Percentiles rank a stretch among this genome's conserved stretches.
These are phyloP conservation scores for Solanum hybrid DNA, from an alignment of 305 asterid species.

Conservation along the genomic window DNA sequence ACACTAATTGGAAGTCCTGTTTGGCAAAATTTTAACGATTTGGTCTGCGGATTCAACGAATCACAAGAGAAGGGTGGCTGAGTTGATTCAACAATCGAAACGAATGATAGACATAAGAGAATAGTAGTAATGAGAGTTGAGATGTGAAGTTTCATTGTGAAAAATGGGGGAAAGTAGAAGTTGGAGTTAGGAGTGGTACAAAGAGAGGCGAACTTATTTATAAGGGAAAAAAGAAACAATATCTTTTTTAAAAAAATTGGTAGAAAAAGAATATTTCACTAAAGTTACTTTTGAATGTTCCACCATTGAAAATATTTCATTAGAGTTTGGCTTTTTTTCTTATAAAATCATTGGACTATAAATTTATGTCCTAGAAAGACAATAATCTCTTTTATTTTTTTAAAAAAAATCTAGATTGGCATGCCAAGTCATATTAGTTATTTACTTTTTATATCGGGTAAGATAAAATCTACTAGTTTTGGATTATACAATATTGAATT, in stretches of 20 bases:
- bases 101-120: conserved; percentile 4
- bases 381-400: not conserved
- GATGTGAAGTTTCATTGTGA: conserved; percentile 6
- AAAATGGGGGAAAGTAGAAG: not conserved
- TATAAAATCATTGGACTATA: not conserved
- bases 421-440: not conserved
- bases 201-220: not conserved
- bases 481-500: not conserved
- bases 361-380: not conserved
- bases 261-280: not conserved
- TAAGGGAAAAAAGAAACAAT: not conserved
- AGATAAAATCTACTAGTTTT: not conserved
- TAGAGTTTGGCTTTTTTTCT: not conserved
- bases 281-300: not conserved
- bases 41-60: conserved; percentile 29
- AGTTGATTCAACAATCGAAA: conserved; percentile 1
- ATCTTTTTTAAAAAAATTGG: too few relatives aligned
- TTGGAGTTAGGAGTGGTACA: not conserved
- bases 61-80: conserved; percentile 69
- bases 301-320: not conserved
- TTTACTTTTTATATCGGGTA: not conserved
- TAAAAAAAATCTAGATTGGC: not conserved
- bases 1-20: conserved; percentile 22
- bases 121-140: not conserved
- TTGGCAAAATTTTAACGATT: conserved; percentile 45